Base-by-base conservation (phyloP, 2,329 filamentous ascomycete species). In the Lizonia empirigonia region DNA sequence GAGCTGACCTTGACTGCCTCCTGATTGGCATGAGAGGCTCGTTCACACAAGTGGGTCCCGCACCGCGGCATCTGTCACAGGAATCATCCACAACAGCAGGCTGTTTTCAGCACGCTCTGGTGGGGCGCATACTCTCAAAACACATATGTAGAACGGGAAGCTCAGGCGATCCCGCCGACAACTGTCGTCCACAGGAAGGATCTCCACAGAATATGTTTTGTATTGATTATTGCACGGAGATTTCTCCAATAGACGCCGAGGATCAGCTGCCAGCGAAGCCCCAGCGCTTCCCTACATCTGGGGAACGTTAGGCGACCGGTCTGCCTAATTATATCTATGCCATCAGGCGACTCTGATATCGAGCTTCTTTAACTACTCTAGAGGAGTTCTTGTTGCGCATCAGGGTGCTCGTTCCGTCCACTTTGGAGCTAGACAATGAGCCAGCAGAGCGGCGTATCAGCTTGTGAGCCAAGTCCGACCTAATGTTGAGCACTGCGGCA, bases 171-270 rank as follows among this genome's bases (percentile, higher is more conserved):
- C 33, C 37, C 18, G 37, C 38, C 27, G 42, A 47, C 42, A 47
- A 12, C 39, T 38, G 42, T 47, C 37, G 29, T 33, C 33, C 50
- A 48, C 37, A 35, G 15, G 39, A 48, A 30, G 16, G 39, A 35
- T 35, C 50, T 27, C 50, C 50, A 48, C 44, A 35, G 39, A 44
- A 38, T 48, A 53, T 60, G 63, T 68, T 65, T 68, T 60, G 63
- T 47, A 60, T 64, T 63, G 58, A 58, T 59, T 55, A 65, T 65
- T 58, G 60, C 66, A 67, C 67, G 62, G 63, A 63, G 57, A 59
- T 64, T 56, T 63, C 61, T 63, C 56, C 59, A 60, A 62, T 69
- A 69, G 65, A 69, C 67, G 68, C 68, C 65, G 67, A 60, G 57
- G 53, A 59, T 56, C 58, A 57, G 41, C 56, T 63, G 62, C 62